Base-by-base conservation (phyloP, 805 yeast species). In the Pichia kluyveri region DNA sequence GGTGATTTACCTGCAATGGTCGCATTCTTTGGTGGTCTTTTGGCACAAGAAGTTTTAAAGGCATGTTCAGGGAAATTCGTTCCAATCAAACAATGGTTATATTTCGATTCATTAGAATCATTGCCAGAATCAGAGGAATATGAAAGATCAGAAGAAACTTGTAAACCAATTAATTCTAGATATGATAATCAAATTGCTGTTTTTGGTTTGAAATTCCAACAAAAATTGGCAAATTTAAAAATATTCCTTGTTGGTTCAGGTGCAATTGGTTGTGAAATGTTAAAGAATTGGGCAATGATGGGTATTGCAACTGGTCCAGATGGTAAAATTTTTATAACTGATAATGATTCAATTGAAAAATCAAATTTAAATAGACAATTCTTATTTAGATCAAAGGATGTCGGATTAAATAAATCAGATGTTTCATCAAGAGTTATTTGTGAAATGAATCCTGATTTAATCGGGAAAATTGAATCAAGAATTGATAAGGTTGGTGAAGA, bases 211-310 rank as follows among this genome's bases (percentile, higher is more conserved):
- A 79, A 78, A 40, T 87, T 79, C 68, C 91, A 88, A 62, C 79
- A 83, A 59, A 70, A 69, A 41, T 69, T 93, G 49, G 79, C 86
- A 38, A 87, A 90, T 65, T 70, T 85, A 53, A 83, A 80, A 60
- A 88, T 90, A 4, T 91, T 93, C 66, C 72, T 93, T 55, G 99
- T 93, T 39, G 99, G 99, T 41, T 76, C 97, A 1, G 99, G 99
- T 63, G 99, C 99, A 18, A 93, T 93, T 71, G 99, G 99, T 38
- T 93, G 99, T 71, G 99, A 93, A 69, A 91, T 93, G 90, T 74
- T 93, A 60, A 93, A 93, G 69, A 90, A 88, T 62, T 93, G 98
- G 98, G 96, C 99, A 6, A 76, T 93, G 77, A 76, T 90, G 79
- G 99, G 99, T 41, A 70, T 93, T 46, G 98, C 96, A 36, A 76